phyloP scores from a whole-genome alignment of 2,329 filamentous ascomycete genomes.

The Raffaelea arxii region DNA sequence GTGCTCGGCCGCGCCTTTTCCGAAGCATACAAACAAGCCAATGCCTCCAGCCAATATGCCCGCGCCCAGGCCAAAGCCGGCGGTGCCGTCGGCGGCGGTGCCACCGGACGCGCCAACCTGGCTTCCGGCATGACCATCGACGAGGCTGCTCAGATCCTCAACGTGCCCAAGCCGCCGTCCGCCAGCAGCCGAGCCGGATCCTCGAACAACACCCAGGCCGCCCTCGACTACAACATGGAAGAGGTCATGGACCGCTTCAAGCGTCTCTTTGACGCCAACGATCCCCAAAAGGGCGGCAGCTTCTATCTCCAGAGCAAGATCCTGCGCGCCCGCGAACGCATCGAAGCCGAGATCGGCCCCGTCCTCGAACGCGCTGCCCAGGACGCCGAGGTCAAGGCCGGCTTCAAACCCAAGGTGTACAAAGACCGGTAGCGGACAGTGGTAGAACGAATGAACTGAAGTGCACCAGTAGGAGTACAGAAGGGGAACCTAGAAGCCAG shows the following conservation, averaged over 20 bases:
- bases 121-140: slow-evolving; percentile 78
- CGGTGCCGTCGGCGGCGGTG: slow-evolving; percentile 25
- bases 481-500: not conserved
- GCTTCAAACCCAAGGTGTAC: slow-evolving; percentile 92
- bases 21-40: slow-evolving; percentile 92
- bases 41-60: slow-evolving; percentile 75
- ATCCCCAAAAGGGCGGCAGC: slow-evolving; percentile 89
- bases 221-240: slow-evolving; percentile 49
- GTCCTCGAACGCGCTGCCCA: slow-evolving; percentile 59
- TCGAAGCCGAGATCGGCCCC: slow-evolving; percentile 76
- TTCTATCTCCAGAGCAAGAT: slow-evolving; percentile 99
- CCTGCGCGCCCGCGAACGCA: slow-evolving; percentile 77
- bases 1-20: slow-evolving; percentile 88
- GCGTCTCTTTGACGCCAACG: slow-evolving; percentile 86
- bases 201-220: not conserved
- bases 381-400: slow-evolving; percentile 72
- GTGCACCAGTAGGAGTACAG: not conserved
- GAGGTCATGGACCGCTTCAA: slow-evolving; percentile 83
- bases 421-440: slow-evolving; percentile 50
- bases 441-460: not conserved
- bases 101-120: slow-evolving; percentile 32
- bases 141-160: slow-evolving; percentile 94
- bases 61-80: slow-evolving; percentile 58
- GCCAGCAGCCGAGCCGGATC: slow-evolving; percentile 56
- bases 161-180: slow-evolving; percentile 74